Evolutionary conservation across 352 stramenopile species (phyloP), one percentile per base, ranked within the genome.

Genomic region (Phytopythium kandeliae): DNA sequence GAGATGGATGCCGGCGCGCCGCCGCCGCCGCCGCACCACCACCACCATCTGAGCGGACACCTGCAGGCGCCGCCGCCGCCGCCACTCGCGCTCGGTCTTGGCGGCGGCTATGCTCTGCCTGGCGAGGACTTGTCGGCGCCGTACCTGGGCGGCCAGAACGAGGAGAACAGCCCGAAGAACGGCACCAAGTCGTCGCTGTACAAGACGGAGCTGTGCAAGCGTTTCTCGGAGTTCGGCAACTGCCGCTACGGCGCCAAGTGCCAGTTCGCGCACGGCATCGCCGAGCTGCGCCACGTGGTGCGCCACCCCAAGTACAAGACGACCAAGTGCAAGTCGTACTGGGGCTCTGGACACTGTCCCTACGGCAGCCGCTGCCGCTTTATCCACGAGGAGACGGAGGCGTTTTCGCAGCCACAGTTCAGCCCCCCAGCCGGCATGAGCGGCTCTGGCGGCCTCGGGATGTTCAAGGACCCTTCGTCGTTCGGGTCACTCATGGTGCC

Each of bases 251-350:
- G 84, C 82, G 80, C 78, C 65, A 94, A 94, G 62, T 94, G 84
- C 58, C 84, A 94, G 54, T 94, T 94, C 58, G 84, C 84, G 24
- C 84, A 94, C 48, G 84, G 84, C 28, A 69, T 90, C 48, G 72
- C 65, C 3, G 84, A 94, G 62, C 55, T 94, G 11, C 80, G 84
- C 48, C 78, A 89, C 41, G 81, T 94, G n/a, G 69, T 90, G 48
- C 84, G 84, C 57, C 84, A 94, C 58, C 84, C 84, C 47, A 94
- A 94, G 74, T 92, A 94, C 78, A 94, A 94, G 71, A 94, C 84
- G n/a, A 92, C 81, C 54, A 92, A 92, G 64, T 96, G 84, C 78
- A 95, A 96, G 75, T 91, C 81, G 33, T 96, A 95, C 65, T 86
- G 83, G 74, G 77, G 81, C n/a, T 94, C 85, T 16, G 85, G 85